Base-by-base conservation (phyloP, 495 filamentous ascomycete species). In the Penicillium waksmanii region DNA sequence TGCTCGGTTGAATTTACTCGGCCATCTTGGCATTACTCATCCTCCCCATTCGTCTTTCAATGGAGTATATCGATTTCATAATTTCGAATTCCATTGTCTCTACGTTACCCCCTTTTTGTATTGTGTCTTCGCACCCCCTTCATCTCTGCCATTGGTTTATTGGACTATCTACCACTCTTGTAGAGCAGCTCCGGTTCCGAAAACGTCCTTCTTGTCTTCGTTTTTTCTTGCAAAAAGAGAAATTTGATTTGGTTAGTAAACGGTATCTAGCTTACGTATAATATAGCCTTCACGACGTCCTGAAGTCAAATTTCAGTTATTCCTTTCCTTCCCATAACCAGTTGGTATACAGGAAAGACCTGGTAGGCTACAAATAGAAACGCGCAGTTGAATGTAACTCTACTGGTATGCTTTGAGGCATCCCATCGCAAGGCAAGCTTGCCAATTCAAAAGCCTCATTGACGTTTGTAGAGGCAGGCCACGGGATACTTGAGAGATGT, bases 1-100 rank as follows among this genome's bases (percentile, higher is more conserved):
- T 90, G 55, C 76, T 90, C 58, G 86, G 86, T 63, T 89, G 72
- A 77, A 56, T n/a, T 10, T n/a, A 18, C 40, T 47, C 40, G 6
- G 3, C 15, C 15, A 27, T 15, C 5, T 35, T 42, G 27, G 38
- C 34, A 44, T 51, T 53, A 35, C 3, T 21, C 25, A 5, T 31
- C 2, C 47, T 17, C 17, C 17, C n/a, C 12, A 17, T 18, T 40
- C 31, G 5, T 17, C 12, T 34, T 21, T 15, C 43, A 53, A 52
- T 18, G 17, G 44, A 60, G 48, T 44, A 51, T 38, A 58, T 18
- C 27, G 19, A 36, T n/a, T 25, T 44, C 38, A 19, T 35, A 27
- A 48, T 48, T n/a, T 53, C 18, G 17, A 27, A 10, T 27, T 48
- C 46, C 6, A 6, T 56, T 50, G 27, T 40, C 35, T 49, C 15